These are phyloP conservation scores for Aspergillus clavatus DNA, from an alignment of 2,329 filamentous ascomycete genomes.

Conservation along the genomic window DNA sequence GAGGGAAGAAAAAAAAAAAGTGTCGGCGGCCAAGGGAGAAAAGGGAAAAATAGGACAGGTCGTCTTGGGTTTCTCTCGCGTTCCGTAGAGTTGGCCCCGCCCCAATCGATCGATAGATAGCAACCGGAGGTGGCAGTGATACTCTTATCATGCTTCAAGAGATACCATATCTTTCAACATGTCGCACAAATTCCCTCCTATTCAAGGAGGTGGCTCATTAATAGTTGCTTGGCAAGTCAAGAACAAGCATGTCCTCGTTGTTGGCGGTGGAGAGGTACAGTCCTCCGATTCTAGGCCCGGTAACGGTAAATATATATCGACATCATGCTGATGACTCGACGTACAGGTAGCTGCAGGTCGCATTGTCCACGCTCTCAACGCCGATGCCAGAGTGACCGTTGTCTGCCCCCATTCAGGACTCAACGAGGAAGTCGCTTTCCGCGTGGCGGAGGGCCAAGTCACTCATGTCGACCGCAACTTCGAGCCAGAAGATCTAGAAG, in stretches of 20 bases:
- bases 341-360: constrained; percentile 86
- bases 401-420: constrained; percentile 75
- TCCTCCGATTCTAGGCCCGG: constrained; percentile 2
- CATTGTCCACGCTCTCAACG: constrained; percentile 90
- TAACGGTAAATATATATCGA: constrained; percentile 10
- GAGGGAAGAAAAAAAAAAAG: constrained; percentile 18
- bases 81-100: constrained; percentile 10
- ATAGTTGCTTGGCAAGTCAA: constrained; percentile 95
- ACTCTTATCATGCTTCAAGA: neutral
- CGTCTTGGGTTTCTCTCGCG: constrained; percentile 11
- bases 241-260: constrained; percentile 81
- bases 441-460: constrained; percentile 70
- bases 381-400: constrained; percentile 84
- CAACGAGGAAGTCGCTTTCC: constrained; percentile 81
- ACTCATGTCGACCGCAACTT: constrained; percentile 79
- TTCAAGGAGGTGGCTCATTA: constrained; percentile 86
- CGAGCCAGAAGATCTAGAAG: constrained; percentile 78
- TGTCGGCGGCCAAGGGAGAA: constrained; percentile 1
- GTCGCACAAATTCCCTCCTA: constrained; percentile 62
- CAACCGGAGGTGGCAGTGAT: too few species aligned
- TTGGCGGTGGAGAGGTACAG: constrained; percentile 88
- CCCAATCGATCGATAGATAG: constrained; percentile 2
- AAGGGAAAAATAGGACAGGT: constrained; percentile 4
- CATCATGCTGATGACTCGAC: constrained; percentile 19
- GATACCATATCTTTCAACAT: constrained; percentile 28